Evolutionary conservation across 1,139 yeast species (phyloP), one percentile per base, ranked within the genome.

Genomic region (Yamadazyma dushanensis): DNA sequence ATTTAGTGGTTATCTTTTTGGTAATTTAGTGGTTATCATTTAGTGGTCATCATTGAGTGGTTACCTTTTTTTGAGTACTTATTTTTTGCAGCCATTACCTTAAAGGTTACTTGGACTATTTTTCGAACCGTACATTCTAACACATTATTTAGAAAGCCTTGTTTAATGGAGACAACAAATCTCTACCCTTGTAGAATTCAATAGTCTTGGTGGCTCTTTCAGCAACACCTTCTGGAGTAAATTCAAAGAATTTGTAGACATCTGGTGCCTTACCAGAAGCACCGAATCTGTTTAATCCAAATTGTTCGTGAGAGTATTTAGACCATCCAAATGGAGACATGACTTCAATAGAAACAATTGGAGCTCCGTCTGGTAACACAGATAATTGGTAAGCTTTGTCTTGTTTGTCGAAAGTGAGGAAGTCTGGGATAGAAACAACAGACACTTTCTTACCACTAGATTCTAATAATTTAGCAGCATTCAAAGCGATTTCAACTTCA

Each of bases 231-330:
- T 88, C 97, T 49, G 94, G 84, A 38, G 96, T 90, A 76, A 94
- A 92, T 49, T 79, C 96, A 54, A 90, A 87, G 74, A 61, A 72
- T 67, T 86, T 79, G 82, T 81, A 94, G 43, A 92, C 78, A 45
- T 85, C 88, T 43, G 71, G 69, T 59, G 84, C 95, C 64, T 88
- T 87, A 64, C 96, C 98, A 45, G 97, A 89, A 49, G 94, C 95
- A 78, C 99, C 99, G 61, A 92, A 94, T 71, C 89, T 80, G 79
- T 89, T 80, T 62, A 94, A 77, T 66, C 97, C 97, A 59, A 92
- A 87, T 66, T 89, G 95, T 73, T 86, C 95, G 73, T 94, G 98
- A 44, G 97, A 80, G 76, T 89, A 94, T 69, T 83, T 86, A 56
- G 83, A 74, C 99, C 98, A 94, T 46, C 97, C 97, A 54, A 77